Evolutionary conservation across 1,139 yeast genomes (phyloP), one percentile per base, ranked within the genome.

Genomic region (Hansenula sp.): DNA sequence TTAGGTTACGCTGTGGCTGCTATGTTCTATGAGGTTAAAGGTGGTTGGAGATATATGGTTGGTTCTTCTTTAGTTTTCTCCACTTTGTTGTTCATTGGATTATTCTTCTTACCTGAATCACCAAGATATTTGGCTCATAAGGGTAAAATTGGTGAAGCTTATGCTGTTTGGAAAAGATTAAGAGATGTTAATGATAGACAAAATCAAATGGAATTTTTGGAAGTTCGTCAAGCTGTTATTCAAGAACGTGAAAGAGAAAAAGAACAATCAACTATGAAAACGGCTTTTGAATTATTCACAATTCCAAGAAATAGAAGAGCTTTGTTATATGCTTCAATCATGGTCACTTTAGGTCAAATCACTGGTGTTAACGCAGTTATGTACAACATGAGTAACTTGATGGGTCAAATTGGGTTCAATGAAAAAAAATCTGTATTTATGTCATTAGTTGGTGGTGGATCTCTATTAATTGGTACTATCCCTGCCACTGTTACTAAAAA

Each of bases 401-500:
- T 79, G 78, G 54, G 48, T 3, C 59, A 65, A 24, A 74, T 75
- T 48, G 79, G 79, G 4, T 75, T 76, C 56, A 44, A 55, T 42
- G 55, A 58, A 11, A 73, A 73, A 51, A 61, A 67, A 44, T 61
- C 78, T 17, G 79, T 76, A 9, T 74, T 74, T 54, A 75, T 76
- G 79, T 75, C 80, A 8, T 66, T 76, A 58, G 84, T 79, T 17
- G 84, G 84, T 44, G 84, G 84, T 54, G 84, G 81, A 19, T 67
- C 84, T 2, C 63, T 80, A 43, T 59, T 79, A 46, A 37, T 80
- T 17, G 84, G 84, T 54, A 74, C 84, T 8, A 77, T 79, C 51
- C 85, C 85, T 8, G 84, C 82, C 11, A 73, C 44, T 55, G 77
- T 46, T 77, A 65, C 62, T 60, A 64, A 66, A 44, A 74, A 77